Evolutionary conservation across 257 asterid genomes (phyloP).

Genomic region (Lithospermum erythrorhizon): DNA sequence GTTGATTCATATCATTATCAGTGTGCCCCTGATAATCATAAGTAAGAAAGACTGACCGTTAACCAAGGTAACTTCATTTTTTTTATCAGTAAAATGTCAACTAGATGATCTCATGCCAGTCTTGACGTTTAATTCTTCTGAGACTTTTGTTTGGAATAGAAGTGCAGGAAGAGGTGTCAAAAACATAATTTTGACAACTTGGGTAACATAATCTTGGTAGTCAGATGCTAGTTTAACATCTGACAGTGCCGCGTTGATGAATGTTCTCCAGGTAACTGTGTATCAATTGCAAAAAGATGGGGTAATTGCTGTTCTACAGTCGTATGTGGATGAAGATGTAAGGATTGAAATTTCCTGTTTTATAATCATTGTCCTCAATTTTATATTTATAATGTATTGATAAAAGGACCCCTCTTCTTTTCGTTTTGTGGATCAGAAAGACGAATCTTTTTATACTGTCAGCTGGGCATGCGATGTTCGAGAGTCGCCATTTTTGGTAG

Average conservation of each 20-base stretch:
- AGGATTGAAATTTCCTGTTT: conserved; percentile 15
- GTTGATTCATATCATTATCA: background rate
- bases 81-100: background rate
- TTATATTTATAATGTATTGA: background rate
- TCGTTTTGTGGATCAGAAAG: conserved; percentile 65
- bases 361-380: background rate
- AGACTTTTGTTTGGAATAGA: background rate
- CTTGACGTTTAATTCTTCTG: background rate
- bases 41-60: background rate
- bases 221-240: background rate
- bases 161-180: background rate
- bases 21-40: background rate
- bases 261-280: conserved; percentile 65
- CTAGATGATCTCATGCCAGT: background rate
- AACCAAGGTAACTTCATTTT: background rate
- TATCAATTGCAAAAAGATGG: conserved; percentile 86
- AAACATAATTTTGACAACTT: background rate
- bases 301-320: conserved; percentile 88
- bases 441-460: conserved; percentile 92
- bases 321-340: conserved; percentile 97
- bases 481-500: conserved; percentile 77
- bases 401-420: conserved; percentile 18
- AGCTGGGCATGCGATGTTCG: conserved; percentile 92
- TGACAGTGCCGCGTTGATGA: background rate
- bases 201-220: background rate